Evolutionary conservation across 768 basidiomycete genomes (phyloP), one percentile per base, ranked within the genome.

Genomic region (Mrakia gelida): DNA sequence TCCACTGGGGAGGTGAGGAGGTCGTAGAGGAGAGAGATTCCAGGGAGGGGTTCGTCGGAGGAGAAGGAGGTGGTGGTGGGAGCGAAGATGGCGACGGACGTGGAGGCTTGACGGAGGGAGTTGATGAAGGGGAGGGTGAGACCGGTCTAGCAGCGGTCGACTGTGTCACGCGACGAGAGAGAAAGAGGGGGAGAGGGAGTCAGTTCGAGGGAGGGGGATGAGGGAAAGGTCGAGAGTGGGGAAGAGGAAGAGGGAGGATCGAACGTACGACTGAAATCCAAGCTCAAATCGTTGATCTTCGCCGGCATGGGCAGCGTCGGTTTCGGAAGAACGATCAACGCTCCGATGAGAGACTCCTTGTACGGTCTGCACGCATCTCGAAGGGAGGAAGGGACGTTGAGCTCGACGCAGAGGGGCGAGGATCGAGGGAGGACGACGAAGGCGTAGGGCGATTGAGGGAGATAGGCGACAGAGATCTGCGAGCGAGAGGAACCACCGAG

Each of bases 281-380:
- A 62, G 7, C 3, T 23, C 61, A 28, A 10, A 7, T 1, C 26
- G 32, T 11, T 10, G 11, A 28, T 32, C 63, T 10, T 65, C 10
- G 18, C 21, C 30, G 63, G 63, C 63, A 65, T 38, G 3, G 63
- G 63, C 30, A 65, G 63, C 15, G 32, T 65, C 21, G 63, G 30
- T 32, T 32, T 26, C 10, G 63, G 63, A 16, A 65, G 63, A 38
- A 65, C 1, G 3, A 65, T 38, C 10, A 65, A 30, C 28, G 63
- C 63, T 38, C 63, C 63, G 15, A 65, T 65, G 30, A 65, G 34
- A 30, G 30, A 32, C 63, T 65, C 63, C 63, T 65, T 65, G 63
- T 65, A 38, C 1, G 63, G 63, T 30, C 63, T 30, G 63, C 63
- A 65, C 1, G 63, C 63, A 30, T 65, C 63, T 30, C 63, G 63